A percentile compares a stretch with the other conserved stretches of the same genome.
Evolutionary conservation across 768 basidiomycete genomes (phyloP).

Genomic region (Galerina marginata): DNA sequence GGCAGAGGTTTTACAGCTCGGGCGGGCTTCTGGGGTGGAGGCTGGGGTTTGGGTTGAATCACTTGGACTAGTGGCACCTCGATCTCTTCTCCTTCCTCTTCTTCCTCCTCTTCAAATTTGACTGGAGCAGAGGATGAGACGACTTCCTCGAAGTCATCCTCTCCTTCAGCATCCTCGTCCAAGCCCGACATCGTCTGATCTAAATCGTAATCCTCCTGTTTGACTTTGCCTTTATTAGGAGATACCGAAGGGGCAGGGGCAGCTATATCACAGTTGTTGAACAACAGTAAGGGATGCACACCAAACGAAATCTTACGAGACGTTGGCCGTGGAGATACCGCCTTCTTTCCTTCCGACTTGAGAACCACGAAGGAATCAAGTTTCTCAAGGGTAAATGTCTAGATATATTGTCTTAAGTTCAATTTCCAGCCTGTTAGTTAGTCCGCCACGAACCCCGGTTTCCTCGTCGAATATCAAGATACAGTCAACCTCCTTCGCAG

Average conservation of each 20-base stretch:
- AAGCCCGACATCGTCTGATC: constrained; percentile 11
- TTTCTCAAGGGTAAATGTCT: constrained; percentile 78
- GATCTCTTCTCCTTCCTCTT: constrained; percentile 34
- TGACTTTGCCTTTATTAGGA: constrained; percentile 21
- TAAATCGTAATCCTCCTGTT: constrained; percentile 17
- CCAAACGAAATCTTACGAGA: constrained; percentile 36
- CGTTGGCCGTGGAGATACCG: constrained; percentile 29
- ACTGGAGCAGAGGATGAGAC: constrained; percentile 9
- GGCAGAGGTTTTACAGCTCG: constrained; percentile 34
- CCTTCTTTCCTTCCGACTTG: constrained; percentile 52
- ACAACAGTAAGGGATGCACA: no score
- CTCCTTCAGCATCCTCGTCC: constrained; percentile 36
- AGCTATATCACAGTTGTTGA: constrained; percentile 1
- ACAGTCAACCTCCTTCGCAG: constrained; percentile 74
- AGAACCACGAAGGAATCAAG: constrained; percentile 69
- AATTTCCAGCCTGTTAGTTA: background rate
- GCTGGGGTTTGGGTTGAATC: constrained; percentile 38
- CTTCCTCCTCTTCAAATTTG: constrained; percentile 41
- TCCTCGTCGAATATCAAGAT: constrained; percentile 83
- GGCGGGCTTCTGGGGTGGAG: constrained; percentile 31
- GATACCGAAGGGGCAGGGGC: constrained; percentile 12
- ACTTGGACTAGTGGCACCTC: constrained; percentile 31
- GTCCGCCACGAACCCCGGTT: constrained; percentile 54
- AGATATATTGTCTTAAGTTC: constrained; percentile 15
- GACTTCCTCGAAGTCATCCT: constrained; percentile 48